Percentiles rank a stretch among this genome's conserved stretches.
phyloP scores from a whole-genome alignment of 2,329 filamentous ascomycete species.

The Talaromyces verruculosus region DNA sequence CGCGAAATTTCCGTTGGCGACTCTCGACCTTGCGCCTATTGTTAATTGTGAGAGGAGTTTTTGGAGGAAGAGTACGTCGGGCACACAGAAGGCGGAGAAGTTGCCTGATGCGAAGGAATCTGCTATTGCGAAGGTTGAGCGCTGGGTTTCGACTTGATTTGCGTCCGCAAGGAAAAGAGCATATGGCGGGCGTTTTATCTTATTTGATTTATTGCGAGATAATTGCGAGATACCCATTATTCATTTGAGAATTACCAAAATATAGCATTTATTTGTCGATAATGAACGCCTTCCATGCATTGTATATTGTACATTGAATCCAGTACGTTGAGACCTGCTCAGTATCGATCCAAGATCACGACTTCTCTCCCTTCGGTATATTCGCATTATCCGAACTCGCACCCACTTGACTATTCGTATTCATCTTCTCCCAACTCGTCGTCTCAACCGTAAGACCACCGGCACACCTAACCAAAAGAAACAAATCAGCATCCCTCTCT shows the following conservation, averaged over 20 bases:
- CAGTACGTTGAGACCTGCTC: background rate
- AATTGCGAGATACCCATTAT: slow-evolving; percentile 20
- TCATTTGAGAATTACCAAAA: slow-evolving; percentile 2
- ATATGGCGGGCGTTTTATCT: slow-evolving; percentile 14
- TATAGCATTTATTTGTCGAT: slow-evolving; percentile 4
- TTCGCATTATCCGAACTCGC: background rate
- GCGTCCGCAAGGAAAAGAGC: no score
- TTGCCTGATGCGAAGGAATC: slow-evolving; percentile 28
- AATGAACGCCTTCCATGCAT: slow-evolving; percentile 20
- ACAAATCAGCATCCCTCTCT: slow-evolving; percentile 7
- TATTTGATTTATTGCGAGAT: slow-evolving; percentile 18
- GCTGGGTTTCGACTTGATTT: slow-evolving; percentile 18
- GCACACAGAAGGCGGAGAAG: slow-evolving; percentile 36
- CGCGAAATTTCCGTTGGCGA: slow-evolving; percentile 26
- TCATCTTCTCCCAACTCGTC: slow-evolving; percentile 56
- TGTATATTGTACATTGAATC: slow-evolving; percentile 21
- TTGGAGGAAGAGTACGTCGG: slow-evolving; percentile 52
- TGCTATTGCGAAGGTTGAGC: slow-evolving; percentile 26
- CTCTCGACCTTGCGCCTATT: slow-evolving; percentile 48
- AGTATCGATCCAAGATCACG: background rate
- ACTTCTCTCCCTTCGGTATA: background rate
- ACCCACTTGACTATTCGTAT: background rate
- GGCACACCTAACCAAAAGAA: slow-evolving; percentile 41
- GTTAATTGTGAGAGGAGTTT: slow-evolving; percentile 63
- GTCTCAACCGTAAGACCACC: slow-evolving; percentile 61